Percentiles rank a stretch among this genome's conserved stretches.
phyloP scores from a whole-genome alignment of 345 rosid species.

The Hevea brasiliensis region DNA sequence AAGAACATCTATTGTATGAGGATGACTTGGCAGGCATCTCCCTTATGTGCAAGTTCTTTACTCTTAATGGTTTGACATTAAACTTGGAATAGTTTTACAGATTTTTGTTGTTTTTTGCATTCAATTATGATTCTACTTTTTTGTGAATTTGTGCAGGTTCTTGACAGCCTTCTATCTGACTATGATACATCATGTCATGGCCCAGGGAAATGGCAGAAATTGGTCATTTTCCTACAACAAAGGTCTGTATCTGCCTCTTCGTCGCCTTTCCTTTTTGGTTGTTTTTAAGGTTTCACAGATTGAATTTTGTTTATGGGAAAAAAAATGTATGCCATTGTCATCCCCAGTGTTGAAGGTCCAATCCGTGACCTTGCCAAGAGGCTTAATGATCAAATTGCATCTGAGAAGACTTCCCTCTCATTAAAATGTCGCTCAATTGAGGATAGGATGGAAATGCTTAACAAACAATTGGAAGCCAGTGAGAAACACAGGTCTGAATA shows the following conservation, averaged over 20 bases:
- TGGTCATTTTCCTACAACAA: conserved; percentile 77
- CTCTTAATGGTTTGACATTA: not conserved
- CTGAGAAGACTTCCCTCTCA: conserved; percentile 75
- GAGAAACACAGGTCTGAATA: conserved; percentile 80
- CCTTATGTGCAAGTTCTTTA: not conserved
- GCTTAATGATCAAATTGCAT: conserved; percentile 70
- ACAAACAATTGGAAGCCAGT: conserved; percentile 83
- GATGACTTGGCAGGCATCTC: not conserved
- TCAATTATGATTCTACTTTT: not conserved
- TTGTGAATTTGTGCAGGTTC: conserved; percentile 52
- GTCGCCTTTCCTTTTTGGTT: not conserved
- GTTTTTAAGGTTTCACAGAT: not conserved
- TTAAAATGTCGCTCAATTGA: conserved; percentile 82
- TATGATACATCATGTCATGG: conserved; percentile 80
- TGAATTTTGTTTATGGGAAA: not conserved
- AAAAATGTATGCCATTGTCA: not conserved
- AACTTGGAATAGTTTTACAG: not conserved
- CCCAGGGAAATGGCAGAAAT: conserved; percentile 92
- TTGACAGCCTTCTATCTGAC: conserved; percentile 73
- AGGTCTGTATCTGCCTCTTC: conserved; percentile 45
- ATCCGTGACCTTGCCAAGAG: conserved; percentile 76
- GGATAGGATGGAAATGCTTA: conserved; percentile 73
- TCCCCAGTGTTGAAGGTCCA: conserved; percentile 85
- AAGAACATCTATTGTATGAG: not conserved
- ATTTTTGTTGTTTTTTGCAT: not conserved